phyloP scores from a whole-genome alignment of 2,329 filamentous ascomycete genomes.

The Beauveria australis region DNA sequence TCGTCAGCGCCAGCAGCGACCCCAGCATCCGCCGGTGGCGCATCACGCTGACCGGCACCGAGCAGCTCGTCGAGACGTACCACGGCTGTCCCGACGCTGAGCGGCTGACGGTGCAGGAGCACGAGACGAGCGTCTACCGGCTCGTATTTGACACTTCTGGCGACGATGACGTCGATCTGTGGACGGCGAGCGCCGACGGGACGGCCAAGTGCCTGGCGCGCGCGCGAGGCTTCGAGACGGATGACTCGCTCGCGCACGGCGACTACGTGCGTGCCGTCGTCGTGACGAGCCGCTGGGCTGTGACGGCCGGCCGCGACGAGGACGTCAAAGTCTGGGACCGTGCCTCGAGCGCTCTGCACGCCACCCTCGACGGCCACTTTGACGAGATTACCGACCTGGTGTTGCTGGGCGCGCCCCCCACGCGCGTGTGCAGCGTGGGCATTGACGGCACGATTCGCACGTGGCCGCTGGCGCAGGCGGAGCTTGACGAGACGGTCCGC shows the following conservation, averaged over 20 bases:
- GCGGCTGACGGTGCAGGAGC: conserved; percentile 57
- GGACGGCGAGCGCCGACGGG: conserved; percentile 90
- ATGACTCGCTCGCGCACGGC: conserved; percentile 69
- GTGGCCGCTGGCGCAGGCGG: conserved; percentile 65
- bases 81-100: conserved; percentile 31
- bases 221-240: conserved; percentile 57
- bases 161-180: conserved; percentile 64
- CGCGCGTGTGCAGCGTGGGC: conserved; percentile 66
- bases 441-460: conserved; percentile 83
- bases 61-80: conserved; percentile 44
- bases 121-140: conserved; percentile 86
- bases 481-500: conserved; percentile 41
- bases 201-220: conserved; percentile 73
- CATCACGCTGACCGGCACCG: conserved; percentile 43
- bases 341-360: conserved; percentile 62
- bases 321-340: conserved; percentile 85
- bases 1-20: conserved; percentile 77
- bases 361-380: conserved; percentile 74
- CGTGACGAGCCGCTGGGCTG: conserved; percentile 65
- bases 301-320: conserved; percentile 87
- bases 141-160: conserved; percentile 59
- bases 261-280: conserved; percentile 84
- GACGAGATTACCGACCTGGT: conserved; percentile 84
- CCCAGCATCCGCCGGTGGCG: conserved; percentile 73
- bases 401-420: conserved; percentile 40